Conservation (phyloP, 108 stramenopile genomes). For the Pseudonitzschia pungens region DNA sequence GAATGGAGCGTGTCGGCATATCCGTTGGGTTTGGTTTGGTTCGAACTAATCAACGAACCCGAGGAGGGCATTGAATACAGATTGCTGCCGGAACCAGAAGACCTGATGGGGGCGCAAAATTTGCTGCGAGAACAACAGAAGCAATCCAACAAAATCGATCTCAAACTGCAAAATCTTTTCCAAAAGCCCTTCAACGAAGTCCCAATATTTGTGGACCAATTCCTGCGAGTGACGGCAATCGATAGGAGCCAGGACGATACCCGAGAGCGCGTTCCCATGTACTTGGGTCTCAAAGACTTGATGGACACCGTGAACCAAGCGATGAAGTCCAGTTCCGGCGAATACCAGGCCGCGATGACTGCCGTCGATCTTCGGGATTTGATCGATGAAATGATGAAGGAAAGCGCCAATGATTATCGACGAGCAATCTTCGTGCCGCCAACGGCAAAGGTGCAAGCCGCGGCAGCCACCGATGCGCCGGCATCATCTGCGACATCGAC, state of each 20-base stretch:
- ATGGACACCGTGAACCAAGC: constrained; percentile 17
- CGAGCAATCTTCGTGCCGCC: constrained; percentile 14
- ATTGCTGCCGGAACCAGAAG: constrained; percentile 15
- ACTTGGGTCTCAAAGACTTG: constrained; percentile 14
- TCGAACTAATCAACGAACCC: constrained; percentile 15
- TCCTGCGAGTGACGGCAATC: not conserved
- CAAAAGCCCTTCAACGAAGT: constrained; percentile 11
- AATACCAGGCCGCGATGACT: constrained; percentile 19
- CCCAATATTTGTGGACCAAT: constrained; percentile 22
- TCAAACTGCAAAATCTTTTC: not conserved
- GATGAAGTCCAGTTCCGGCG: not conserved
- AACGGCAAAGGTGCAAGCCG: not conserved
- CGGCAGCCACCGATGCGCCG: not conserved
- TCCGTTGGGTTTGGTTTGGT: constrained; percentile 17
- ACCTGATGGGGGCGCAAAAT: constrained; percentile 14
- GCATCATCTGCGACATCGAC: not conserved
- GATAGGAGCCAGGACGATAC: not conserved
- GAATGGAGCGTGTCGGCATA: constrained; percentile 1
- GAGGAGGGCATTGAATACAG: constrained; percentile 20
- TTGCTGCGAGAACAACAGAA: constrained; percentile 7
- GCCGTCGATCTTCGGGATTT: constrained; percentile 3
- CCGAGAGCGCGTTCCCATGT: constrained; percentile 18
- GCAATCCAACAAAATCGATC: not conserved
- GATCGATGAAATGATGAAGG: constrained; percentile 15
- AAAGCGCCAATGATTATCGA: constrained; percentile 9